A percentile compares a stretch with the other conserved stretches of the same genome.
phyloP scores from a whole-genome alignment of 306 rosid genomes.

The Fragaria iinumae region DNA sequence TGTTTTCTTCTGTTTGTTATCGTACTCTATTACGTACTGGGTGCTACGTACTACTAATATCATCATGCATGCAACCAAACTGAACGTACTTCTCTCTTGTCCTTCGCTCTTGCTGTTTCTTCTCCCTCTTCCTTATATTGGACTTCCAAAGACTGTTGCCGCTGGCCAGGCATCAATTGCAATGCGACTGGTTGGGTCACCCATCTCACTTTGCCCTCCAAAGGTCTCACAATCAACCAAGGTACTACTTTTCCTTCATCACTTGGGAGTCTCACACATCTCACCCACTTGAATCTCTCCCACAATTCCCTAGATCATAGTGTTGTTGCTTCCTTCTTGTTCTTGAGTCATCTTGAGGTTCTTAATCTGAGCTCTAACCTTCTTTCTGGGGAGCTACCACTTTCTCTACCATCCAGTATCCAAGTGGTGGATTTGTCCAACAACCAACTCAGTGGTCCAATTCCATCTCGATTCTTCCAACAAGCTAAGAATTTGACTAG shows the following conservation, averaged over 20 bases:
- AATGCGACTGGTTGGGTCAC: neutral
- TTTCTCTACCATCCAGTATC: neutral
- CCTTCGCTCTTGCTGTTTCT: neutral
- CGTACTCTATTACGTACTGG: neutral
- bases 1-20: neutral
- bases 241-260: neutral
- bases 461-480: neutral
- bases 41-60: neutral
- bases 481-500: neutral
- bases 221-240: neutral
- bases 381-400: neutral
- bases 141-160: neutral
- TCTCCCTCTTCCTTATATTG: neutral
- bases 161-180: neutral
- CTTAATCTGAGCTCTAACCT: neutral
- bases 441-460: neutral
- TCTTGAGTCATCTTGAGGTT: neutral
- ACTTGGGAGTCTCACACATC: neutral
- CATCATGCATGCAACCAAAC: neutral
- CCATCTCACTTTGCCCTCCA: neutral
- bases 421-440: neutral
- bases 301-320: neutral
- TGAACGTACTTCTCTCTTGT: neutral
- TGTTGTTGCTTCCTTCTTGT: neutral
- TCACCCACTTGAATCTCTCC: slow-evolving; percentile 2